Base-by-base conservation (phyloP, 208 protist genomes). In the Acanthamoeba lugdunensis region DNA sequence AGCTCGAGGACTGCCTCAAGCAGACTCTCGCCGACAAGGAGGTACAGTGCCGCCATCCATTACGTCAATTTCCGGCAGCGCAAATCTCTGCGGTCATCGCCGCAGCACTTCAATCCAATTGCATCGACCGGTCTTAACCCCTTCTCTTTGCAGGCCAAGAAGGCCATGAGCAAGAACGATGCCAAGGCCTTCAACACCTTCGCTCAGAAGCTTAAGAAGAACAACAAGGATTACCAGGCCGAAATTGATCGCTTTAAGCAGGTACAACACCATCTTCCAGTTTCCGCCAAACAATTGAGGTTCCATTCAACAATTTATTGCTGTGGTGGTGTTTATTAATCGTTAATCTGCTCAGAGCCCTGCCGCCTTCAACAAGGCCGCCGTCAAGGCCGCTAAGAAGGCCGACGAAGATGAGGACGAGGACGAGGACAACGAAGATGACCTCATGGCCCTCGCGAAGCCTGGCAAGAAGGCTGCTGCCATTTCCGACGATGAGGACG, bases 151-250 rank as follows among this genome's bases (percentile, higher is more conserved):
- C 58, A 90, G 54, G 85, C 85, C 58, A 90, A 90, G 61, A 90
- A 90, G 63, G 63, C 14, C 21, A 67, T 90, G 85, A 90, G 63
- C 85, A 73, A 50, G 61, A 67, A 75, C 33, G 45, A 73, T 48
- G n/a, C 85, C 58, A 67, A 56, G 48, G 85, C 85, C 52, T 73
- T 90, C 18, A 90, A 90, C 61, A 90, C 54, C 4, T 90, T 90
- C 16, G 33, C 54, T 2, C 85, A 90, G 58, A 75, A 67, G 85
- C 61, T 90, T 4, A 90, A 90, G 85, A 90, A 90, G 48, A 45
- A 90, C 85, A 90, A 90, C 85, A 90, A 90, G 63, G 63, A 67
- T 73, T 75, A 56, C 37, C 61, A 90, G 41, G 63, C 54, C 28
- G 85, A 90, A n/a, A 90, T 90, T 33, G 85, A 90, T 37, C 54